These are phyloP conservation scores for Geotrichum macrosporum DNA, from an alignment of 1,139 yeast genomes.

Conservation along the genomic window DNA sequence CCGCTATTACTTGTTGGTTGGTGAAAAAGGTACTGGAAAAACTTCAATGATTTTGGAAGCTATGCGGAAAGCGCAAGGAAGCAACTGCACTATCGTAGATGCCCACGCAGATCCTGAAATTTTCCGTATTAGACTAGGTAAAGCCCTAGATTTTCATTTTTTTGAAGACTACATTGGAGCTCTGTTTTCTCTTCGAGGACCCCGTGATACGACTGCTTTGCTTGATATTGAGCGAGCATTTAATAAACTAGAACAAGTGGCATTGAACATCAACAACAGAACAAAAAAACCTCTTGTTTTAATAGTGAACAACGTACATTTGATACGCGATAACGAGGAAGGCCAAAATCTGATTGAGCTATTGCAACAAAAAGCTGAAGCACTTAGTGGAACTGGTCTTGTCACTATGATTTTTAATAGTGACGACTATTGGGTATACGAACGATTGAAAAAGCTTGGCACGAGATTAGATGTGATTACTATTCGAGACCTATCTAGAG, in stretches of 20 bases:
- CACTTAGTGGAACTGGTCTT: constrained; percentile 69
- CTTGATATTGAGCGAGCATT: constrained; percentile 81
- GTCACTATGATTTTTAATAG: constrained; percentile 74
- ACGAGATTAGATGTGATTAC: constrained; percentile 71
- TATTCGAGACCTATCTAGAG: constrained; percentile 59
- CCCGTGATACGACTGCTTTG: constrained; percentile 78
- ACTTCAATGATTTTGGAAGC: constrained; percentile 69
- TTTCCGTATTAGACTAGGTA: constrained; percentile 69
- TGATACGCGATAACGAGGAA: constrained; percentile 65
- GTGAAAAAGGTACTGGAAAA: constrained; percentile 86
- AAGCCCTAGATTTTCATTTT: constrained; percentile 67
- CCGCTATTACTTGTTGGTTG: constrained; percentile 65
- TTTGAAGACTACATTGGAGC: constrained; percentile 83
- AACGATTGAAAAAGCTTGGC: constrained; percentile 64
- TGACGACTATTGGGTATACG: constrained; percentile 86
- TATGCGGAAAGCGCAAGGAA: constrained; percentile 60
- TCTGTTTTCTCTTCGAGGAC: constrained; percentile 76
- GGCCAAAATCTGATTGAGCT: constrained; percentile 70
- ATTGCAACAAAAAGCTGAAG: constrained; percentile 78
- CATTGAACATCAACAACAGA: constrained; percentile 45
- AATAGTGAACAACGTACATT: constrained; percentile 69
- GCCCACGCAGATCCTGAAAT: constrained; percentile 88
- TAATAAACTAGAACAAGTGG: constrained; percentile 68
- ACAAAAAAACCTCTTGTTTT: constrained; percentile 56
- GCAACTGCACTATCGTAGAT: constrained; percentile 66